Evolutionary conservation across 164 flowering plant genomes (phyloP), one percentile per base, ranked within the genome.

Genomic region (Hamamelis virginiana): DNA sequence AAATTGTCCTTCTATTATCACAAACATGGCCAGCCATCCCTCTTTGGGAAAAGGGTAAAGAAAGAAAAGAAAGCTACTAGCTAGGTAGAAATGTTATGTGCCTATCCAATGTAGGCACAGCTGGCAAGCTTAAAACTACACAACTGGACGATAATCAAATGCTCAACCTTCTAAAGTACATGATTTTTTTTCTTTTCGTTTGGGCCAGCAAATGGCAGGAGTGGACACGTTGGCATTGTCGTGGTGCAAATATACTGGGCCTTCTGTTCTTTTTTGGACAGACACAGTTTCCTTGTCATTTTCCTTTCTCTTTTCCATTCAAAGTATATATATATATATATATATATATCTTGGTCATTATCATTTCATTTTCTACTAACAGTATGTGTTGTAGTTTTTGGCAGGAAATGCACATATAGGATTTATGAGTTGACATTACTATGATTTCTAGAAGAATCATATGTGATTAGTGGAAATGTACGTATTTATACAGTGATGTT

Each of bases 121-220:
- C 47, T 73, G 76, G 67, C 76, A 62, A 41, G 18, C 56, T 19
- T 50, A 57, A 60, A 65, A 67, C 71, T 73, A 41, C 53, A 69
- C 80, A 69, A 65, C 76, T 73, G 65, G 76, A 66, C 46, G 5
- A 65, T 23, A 52, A 76, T 76, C 56, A 76, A 67, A 58, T 25
- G 43, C 71, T 62, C 70, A 76, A 46, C 70, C 76, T 76, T 71
- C 72, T 22, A 70, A 67, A 65, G 74, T 62, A n/a, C n/a, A 50
- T 61, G 50, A 47, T 68, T 71, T 72, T 68, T 71, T 72, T 48
- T 45, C 51, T 68, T 64, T 65, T 19, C 45, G 0, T 65, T 19
- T 52, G 70, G 79, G 59, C 70, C 76, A 69, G 43, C 59, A 46
- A 62, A 66, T 43, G 44, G 59, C 19, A 6, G 41, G 2, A 33